Percentiles rank a stretch among this genome's conserved stretches.
These are phyloP conservation scores for Tricholoma furcatifolium DNA, from an alignment of 768 basidiomycete species.

Conservation along the genomic window DNA sequence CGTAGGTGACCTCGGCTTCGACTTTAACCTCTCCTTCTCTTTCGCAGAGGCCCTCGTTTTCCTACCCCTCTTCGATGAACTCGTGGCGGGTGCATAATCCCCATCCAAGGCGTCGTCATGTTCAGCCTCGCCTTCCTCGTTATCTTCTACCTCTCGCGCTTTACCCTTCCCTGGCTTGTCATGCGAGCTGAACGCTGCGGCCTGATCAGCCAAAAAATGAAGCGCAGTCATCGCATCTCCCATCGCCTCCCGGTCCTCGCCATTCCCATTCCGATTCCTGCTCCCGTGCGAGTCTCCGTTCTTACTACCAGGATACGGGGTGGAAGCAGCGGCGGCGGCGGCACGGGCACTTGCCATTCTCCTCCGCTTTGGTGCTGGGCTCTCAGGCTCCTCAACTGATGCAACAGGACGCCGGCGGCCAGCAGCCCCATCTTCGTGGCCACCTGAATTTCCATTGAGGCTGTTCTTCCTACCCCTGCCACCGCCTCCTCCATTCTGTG, in stretches of 20 bases:
- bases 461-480: slow-evolving; percentile 17
- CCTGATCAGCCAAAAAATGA: slow-evolving; percentile 75
- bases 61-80: background rate
- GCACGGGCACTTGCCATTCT: slow-evolving; percentile 20
- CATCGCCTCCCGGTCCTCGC: slow-evolving; percentile 13
- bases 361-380: slow-evolving; percentile 33
- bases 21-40: slow-evolving; percentile 7
- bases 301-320: background rate
- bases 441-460: slow-evolving; percentile 15
- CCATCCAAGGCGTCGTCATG: slow-evolving; percentile 2
- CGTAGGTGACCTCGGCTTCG: background rate
- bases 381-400: slow-evolving; percentile 30
- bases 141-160: slow-evolving; percentile 14
- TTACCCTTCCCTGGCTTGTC: slow-evolving; percentile 20
- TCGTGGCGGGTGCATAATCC: background rate
- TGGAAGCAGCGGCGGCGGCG: background rate
- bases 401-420: slow-evolving; percentile 19
- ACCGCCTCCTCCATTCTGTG: slow-evolving; percentile 23
- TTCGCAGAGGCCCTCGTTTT: slow-evolving; percentile 21
- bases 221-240: slow-evolving; percentile 51
- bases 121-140: slow-evolving; percentile 1
- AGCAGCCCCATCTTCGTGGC: background rate
- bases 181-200: slow-evolving; percentile 48
- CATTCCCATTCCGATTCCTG: slow-evolving; percentile 4
- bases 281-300: background rate